Conservation (phyloP, 2,329 filamentous ascomycete species). For the Fusarium piperis region DNA sequence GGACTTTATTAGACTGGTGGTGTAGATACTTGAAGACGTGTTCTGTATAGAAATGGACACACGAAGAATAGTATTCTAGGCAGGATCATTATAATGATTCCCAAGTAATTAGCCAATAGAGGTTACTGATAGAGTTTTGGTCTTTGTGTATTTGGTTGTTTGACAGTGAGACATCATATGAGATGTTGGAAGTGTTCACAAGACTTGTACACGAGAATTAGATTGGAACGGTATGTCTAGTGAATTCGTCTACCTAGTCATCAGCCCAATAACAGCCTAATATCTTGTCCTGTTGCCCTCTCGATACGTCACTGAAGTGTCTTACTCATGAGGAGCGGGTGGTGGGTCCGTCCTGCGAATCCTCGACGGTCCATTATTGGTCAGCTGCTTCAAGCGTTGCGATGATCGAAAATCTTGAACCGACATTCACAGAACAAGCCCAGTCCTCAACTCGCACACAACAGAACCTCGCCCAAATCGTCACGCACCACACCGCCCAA, state of each 20-base stretch:
- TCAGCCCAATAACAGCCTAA: not conserved
- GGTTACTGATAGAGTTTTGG: constrained; percentile 1
- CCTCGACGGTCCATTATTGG: constrained; percentile 24
- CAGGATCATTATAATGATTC: constrained; percentile 12
- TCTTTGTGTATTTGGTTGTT: not conserved
- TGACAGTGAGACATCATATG: not conserved
- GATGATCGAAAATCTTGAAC: constrained; percentile 39
- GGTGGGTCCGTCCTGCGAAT: constrained; percentile 11
- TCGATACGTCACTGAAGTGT: not conserved
- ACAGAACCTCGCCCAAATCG: not conserved
- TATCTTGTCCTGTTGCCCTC: not conserved
- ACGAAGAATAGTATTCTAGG: constrained; percentile 3
- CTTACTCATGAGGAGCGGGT: not conserved
- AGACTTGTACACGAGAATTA: not conserved
- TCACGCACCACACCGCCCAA: constrained; percentile 11
- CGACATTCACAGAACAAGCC: not conserved
- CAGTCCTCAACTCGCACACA: constrained; percentile 6
- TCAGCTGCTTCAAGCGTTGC: constrained; percentile 4
- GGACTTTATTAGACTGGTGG: constrained; percentile 25
- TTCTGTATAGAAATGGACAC: constrained; percentile 19
- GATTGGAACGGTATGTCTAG: not conserved
- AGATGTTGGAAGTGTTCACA: not conserved
- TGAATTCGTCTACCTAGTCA: not conserved
- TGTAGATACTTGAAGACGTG: constrained; percentile 14
- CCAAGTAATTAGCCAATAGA: constrained; percentile 17